phyloP scores from a whole-genome alignment of 371 early-diverging fungal genomes.

The Coemansia sp. region DNA sequence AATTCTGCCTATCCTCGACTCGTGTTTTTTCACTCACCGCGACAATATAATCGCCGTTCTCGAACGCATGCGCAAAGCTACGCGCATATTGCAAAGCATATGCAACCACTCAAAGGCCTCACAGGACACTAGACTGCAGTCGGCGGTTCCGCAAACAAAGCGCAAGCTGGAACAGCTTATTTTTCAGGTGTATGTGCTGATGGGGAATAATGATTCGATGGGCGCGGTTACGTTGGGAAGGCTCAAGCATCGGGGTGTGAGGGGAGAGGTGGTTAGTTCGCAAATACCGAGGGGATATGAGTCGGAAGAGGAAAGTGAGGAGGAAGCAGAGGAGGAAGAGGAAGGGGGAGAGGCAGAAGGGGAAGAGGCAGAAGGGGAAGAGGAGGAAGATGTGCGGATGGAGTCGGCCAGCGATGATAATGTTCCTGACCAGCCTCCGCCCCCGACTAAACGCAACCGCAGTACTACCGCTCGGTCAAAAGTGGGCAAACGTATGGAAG shows the following conservation, averaged over 20 bases:
- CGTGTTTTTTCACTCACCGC: slow-evolving; percentile 58
- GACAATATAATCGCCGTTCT: slow-evolving; percentile 56
- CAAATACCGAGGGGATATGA: slow-evolving; percentile 57
- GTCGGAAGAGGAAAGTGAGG: slow-evolving; percentile 6
- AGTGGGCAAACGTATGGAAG: slow-evolving; percentile 6
- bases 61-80: slow-evolving; percentile 58
- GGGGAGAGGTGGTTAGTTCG: slow-evolving; percentile 69
- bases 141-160: slow-evolving; percentile 69
- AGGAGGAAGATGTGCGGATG: neutral
- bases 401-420: neutral
- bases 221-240: slow-evolving; percentile 54
- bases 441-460: neutral
- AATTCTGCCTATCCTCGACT: slow-evolving; percentile 66
- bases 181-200: slow-evolving; percentile 71
- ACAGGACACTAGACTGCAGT: slow-evolving; percentile 60
- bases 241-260: slow-evolving; percentile 72
- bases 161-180: slow-evolving; percentile 72
- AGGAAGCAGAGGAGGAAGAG: neutral
- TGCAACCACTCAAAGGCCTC: slow-evolving; percentile 77
- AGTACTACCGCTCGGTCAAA: neutral
- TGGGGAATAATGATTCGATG: slow-evolving; percentile 66
- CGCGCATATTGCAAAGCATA: slow-evolving; percentile 67
- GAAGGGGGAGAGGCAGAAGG: neutral
- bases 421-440: no score
- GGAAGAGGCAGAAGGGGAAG: no score